Evolutionary conservation across 1,139 yeast species (phyloP), one percentile per base, ranked within the genome.

Genomic region (Scheffersomyces lignicola): DNA sequence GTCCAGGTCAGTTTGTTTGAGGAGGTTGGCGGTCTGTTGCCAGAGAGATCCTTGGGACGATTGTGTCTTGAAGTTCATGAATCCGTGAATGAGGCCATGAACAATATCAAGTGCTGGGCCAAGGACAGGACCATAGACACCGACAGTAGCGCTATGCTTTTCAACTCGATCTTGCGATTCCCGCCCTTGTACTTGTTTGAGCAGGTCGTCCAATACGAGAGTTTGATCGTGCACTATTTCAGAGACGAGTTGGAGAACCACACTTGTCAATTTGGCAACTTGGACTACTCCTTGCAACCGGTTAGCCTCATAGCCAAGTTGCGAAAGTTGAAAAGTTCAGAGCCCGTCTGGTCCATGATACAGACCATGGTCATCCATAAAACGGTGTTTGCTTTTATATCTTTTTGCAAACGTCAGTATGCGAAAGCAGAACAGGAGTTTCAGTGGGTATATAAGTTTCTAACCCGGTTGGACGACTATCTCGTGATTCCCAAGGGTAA

Each of bases 101-200:
- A n/a, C n/a, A n/a, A n/a, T n/a, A n/a, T n/a, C n/a, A n/a, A n/a
- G n/a, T n/a, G n/a, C n/a, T n/a, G n/a, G n/a, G n/a, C n/a, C n/a
- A n/a, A n/a, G n/a, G n/a, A n/a, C n/a, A n/a, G n/a, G n/a, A n/a
- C n/a, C n/a, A n/a, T n/a, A n/a, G n/a, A n/a, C n/a, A n/a, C n/a
- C n/a, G n/a, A n/a, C n/a, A n/a, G n/a, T n/a, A n/a, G n/a, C n/a
- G n/a, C n/a, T n/a, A 24, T 36, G 5, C 20, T 59, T 3, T 44
- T 49, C 21, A 33, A 44, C 12, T 48, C 56, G 1, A 43, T 57
- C 12, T 37, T 41, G 23, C 26, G 34, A 6, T 44, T 55, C 34
- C 51, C 52, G 0, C 67, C 67, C 1, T 33, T 43, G 5, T 51
- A 54, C 32, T 37, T 55, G 3, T 62, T 47, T 34, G 37, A 43